These are phyloP conservation scores for Aristolochia californica DNA, from an alignment of 164 flowering plant genomes.

Conservation along the genomic window DNA sequence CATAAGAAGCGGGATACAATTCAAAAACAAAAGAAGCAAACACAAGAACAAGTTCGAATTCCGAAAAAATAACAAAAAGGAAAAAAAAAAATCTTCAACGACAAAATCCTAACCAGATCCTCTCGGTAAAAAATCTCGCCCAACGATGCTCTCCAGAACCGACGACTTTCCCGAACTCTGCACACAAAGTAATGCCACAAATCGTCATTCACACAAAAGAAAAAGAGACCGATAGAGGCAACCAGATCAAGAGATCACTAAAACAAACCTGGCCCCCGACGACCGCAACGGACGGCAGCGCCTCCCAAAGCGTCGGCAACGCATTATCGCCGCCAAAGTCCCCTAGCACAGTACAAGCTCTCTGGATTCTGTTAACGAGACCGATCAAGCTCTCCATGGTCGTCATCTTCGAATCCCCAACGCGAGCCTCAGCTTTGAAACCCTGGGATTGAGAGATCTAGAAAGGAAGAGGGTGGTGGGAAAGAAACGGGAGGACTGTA, in stretches of 20 bases:
- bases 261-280: conserved; percentile 82
- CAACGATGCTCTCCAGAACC: conserved; percentile 78
- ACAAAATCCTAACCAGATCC: conserved; percentile 53
- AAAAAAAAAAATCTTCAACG: background rate
- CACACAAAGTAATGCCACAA: conserved; percentile 6
- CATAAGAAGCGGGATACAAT: background rate
- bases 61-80: background rate
- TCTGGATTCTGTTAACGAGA: conserved; percentile 50
- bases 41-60: background rate
- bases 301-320: conserved; percentile 80
- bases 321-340: conserved; percentile 51
- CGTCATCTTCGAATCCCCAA: conserved; percentile 18
- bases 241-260: background rate
- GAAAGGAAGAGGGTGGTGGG: too few relatives aligned
- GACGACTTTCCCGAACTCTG: conserved; percentile 89
- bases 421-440: background rate
- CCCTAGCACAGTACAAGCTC: conserved; percentile 61
- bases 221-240: background rate
- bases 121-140: conserved; percentile 77
- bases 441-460: too few relatives aligned
- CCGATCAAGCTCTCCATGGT: conserved; percentile 63
- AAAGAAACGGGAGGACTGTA: too few relatives aligned
- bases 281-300: conserved; percentile 87
- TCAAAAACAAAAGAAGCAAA: too few relatives aligned
- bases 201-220: background rate